Percentiles rank a stretch among this genome's conserved stretches.
phyloP scores from a whole-genome alignment of 306 rosid species.

The Trifolium repens region DNA sequence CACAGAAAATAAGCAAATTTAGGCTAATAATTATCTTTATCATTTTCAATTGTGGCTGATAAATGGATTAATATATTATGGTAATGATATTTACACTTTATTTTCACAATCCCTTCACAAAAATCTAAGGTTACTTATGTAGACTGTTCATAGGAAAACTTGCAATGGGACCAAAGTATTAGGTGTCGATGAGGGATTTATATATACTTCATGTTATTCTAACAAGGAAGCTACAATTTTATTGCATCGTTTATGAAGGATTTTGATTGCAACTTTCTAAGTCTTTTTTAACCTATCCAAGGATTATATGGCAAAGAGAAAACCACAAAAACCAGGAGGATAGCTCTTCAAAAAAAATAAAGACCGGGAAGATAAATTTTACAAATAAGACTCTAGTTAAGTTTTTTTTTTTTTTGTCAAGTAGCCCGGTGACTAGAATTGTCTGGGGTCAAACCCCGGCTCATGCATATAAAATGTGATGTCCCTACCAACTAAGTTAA shows the following conservation, averaged over 20 bases:
- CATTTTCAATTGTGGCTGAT: constrained; percentile 13
- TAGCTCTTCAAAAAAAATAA: too few relatives aligned
- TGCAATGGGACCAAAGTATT: constrained; percentile 12
- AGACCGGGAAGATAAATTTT: neutral
- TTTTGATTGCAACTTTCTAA: neutral
- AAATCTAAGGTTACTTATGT: neutral
- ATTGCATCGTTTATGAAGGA: neutral
- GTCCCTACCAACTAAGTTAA: too few relatives aligned
- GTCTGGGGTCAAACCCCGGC: too few relatives aligned
- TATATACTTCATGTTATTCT: neutral
- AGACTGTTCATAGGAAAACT: neutral
- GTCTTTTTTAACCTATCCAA: neutral
- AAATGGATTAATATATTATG: neutral
- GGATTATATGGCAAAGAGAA: constrained; percentile 22
- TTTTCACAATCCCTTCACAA: neutral
- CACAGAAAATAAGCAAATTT: neutral
- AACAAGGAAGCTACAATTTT: neutral
- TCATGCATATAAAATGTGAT: too few relatives aligned
- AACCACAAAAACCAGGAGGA: neutral
- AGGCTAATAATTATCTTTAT: neutral
- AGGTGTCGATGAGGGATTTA: neutral
- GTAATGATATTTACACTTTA: constrained; percentile 13
- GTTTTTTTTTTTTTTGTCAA: too few relatives aligned
- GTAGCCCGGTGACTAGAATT: too few relatives aligned
- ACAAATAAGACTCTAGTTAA: neutral